phyloP scores from a whole-genome alignment of 768 basidiomycete genomes.

The Coprinopsis marcescibilis region DNA sequence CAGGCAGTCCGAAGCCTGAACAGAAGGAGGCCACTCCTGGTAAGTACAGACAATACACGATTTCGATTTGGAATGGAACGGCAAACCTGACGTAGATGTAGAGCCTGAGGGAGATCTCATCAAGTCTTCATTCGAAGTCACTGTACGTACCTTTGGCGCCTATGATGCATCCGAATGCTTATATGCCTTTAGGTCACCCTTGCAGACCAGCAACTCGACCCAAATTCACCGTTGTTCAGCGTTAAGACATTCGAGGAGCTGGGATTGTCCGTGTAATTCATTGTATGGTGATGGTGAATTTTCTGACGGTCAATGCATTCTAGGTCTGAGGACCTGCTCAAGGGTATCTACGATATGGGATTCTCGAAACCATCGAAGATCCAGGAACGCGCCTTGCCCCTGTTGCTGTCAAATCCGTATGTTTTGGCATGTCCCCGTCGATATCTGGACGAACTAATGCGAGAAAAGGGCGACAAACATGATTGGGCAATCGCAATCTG shows the following conservation, averaged over 20 bases:
- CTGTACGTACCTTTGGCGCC: constrained; percentile 38
- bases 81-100: constrained; percentile 11
- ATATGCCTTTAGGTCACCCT: constrained; percentile 69
- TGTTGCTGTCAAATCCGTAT: constrained; percentile 86
- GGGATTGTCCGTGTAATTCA: constrained; percentile 63
- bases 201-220: constrained; percentile 92
- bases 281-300: background rate
- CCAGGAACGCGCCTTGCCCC: constrained; percentile 91
- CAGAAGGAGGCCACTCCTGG: constrained; percentile 1
- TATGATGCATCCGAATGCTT: background rate
- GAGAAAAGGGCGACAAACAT: constrained; percentile 97
- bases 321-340: constrained; percentile 82
- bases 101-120: constrained; percentile 53
- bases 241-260: constrained; percentile 94
- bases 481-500: constrained; percentile 99
- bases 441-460: background rate
- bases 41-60: background rate
- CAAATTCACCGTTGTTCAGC: constrained; percentile 92
- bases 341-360: constrained; percentile 91
- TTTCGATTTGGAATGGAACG: background rate
- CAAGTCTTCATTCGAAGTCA: constrained; percentile 78
- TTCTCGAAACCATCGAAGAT: constrained; percentile 99
- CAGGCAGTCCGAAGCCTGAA: constrained; percentile 20
- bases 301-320: background rate
- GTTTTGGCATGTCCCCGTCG: constrained; percentile 27